Percentiles rank a stretch among this genome's conserved stretches.
Evolutionary conservation across 768 basidiomycete genomes (phyloP).

Genomic region (Pluteus cervinus): DNA sequence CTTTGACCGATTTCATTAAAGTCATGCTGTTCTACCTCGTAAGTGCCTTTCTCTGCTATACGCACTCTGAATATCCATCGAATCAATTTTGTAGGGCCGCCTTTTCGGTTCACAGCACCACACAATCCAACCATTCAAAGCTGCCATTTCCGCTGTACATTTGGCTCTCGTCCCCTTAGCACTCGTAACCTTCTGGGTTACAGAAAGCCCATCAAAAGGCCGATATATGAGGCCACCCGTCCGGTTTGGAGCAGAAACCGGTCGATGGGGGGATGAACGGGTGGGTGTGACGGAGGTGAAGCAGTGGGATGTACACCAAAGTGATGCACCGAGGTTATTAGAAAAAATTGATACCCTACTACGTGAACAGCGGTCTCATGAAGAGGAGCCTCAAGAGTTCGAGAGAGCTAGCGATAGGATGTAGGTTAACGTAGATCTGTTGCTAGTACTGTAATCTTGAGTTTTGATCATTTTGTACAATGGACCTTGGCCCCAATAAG

Average conservation of each 20-base stretch:
- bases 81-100: conserved; percentile 46
- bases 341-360: conserved; percentile 53
- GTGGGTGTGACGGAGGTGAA: conserved; percentile 45
- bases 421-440: too few relatives aligned
- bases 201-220: conserved; percentile 11
- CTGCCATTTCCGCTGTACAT: conserved; percentile 63
- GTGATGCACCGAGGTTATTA: conserved; percentile 41
- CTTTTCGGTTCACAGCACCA: conserved; percentile 63
- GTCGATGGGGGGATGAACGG: conserved; percentile 47
- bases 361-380: too few relatives aligned
- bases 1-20: conserved; percentile 43
- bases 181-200: conserved; percentile 33
- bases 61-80: too few relatives aligned
- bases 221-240: conserved; percentile 24
- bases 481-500: too few relatives aligned
- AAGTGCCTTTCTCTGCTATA: conserved; percentile 17
- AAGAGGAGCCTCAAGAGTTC: too few relatives aligned
- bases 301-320: conserved; percentile 44
- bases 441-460: too few relatives aligned
- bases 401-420: too few relatives aligned
- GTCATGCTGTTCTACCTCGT: conserved; percentile 58
- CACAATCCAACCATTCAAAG: conserved; percentile 53
- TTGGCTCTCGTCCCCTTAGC: conserved; percentile 53
- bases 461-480: too few relatives aligned
- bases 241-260: conserved; percentile 50